Evolutionary conservation across 73 alveolate genomes (phyloP).

Genomic region (Stentor coeruleus): DNA sequence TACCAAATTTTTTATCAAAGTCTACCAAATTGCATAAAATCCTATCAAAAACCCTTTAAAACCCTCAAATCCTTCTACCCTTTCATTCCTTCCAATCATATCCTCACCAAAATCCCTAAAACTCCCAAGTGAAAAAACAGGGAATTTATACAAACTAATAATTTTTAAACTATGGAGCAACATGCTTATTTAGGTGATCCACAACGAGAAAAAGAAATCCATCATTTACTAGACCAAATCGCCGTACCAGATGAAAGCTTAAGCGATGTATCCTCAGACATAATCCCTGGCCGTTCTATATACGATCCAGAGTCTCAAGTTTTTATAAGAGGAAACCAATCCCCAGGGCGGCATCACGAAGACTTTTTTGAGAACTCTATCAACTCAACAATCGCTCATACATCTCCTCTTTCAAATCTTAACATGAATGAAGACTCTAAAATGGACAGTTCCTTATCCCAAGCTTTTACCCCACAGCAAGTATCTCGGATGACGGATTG

Average conservation of each 20-base stretch:
- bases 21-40: too few relatives aligned
- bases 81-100: too few relatives aligned
- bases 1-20: too few relatives aligned
- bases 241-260: constrained; percentile 2
- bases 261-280: constrained; percentile 13
- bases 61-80: too few relatives aligned
- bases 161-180: background rate
- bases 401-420: background rate
- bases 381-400: constrained; percentile 19
- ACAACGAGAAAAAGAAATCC: background rate
- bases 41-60: too few relatives aligned
- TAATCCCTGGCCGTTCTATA: background rate
- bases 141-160: background rate
- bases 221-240: constrained; percentile 10
- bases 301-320: constrained; percentile 24
- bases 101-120: too few relatives aligned
- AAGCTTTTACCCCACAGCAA: background rate
- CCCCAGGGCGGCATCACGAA: constrained; percentile 18
- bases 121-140: too few relatives aligned
- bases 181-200: constrained; percentile 12
- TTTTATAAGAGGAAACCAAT: background rate
- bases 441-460: background rate
- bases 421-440: background rate
- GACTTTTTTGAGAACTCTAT: constrained; percentile 20
- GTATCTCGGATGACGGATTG: constrained; percentile 22